Conservation (phyloP, 208 protist species). For the Leishmania gerbilli region DNA sequence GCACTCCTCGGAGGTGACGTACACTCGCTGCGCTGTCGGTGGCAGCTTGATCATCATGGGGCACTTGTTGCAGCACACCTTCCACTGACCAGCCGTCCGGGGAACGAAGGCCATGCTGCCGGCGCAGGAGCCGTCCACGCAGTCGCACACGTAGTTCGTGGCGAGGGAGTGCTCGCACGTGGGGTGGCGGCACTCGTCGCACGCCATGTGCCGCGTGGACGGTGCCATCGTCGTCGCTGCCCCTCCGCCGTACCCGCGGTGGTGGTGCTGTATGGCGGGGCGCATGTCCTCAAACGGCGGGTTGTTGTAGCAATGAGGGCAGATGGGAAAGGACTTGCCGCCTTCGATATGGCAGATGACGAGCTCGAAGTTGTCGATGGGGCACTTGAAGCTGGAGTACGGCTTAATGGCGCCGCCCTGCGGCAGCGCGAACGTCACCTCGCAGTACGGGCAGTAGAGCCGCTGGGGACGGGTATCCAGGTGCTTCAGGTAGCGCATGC, state of each 20-base stretch:
- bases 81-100: constrained; percentile 85
- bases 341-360: constrained; percentile 90
- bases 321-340: constrained; percentile 91
- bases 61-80: constrained; percentile 88
- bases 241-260: constrained; percentile 1
- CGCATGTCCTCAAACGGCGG: constrained; percentile 88
- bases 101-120: constrained; percentile 91
- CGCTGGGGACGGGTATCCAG: constrained; percentile 83
- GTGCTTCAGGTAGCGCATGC: constrained; percentile 91
- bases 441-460: constrained; percentile 94
- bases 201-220: constrained; percentile 68
- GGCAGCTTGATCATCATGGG: constrained; percentile 90
- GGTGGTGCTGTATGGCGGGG: constrained; percentile 1
- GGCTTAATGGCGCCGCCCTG: constrained; percentile 88
- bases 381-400: constrained; percentile 87
- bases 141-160: constrained; percentile 89
- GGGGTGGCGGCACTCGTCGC: constrained; percentile 93
- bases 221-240: not conserved
- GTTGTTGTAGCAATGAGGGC: constrained; percentile 96
- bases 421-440: constrained; percentile 91
- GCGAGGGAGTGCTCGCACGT: constrained; percentile 89
- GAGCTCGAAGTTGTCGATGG: constrained; percentile 94
- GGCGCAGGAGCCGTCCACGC: constrained; percentile 67
- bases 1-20: constrained; percentile 79
- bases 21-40: constrained; percentile 78